Evolutionary conservation across 768 basidiomycete species (phyloP), one percentile per base, ranked within the genome.

Genomic region (Trametes maxima): DNA sequence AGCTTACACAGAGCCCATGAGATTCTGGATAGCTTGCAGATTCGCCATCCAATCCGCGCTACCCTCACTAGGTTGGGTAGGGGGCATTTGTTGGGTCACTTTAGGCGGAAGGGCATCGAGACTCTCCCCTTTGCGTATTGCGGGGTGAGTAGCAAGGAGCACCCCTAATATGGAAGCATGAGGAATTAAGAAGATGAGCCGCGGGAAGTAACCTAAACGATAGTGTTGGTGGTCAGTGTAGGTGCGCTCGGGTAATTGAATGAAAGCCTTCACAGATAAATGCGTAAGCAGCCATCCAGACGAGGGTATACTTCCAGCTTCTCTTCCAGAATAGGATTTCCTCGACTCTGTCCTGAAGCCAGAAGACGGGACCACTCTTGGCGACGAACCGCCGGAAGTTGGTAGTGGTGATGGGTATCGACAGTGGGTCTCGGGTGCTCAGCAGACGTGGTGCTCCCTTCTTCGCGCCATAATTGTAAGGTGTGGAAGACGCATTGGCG

Each of bases 261-360:
- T 13, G 13, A 11, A 33, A 33, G 28, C 28, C 14, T 47, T 50
- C 51, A 94, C 94, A 95, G 39, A 95, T 73, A 65, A 94, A 92
- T 0, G 82, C 83, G 72, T 94, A 95, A 0, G 75, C 80, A 2
- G 85, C 80, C 76, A 95, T 86, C 88, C 90, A 95, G 0, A 84
- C 80, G 42, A 76, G 70, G 1, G 94, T 95, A 43, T 83, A 77
- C 67, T 80, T 82, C 88, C 86, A 88, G 0, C 88, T 87, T 46
- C 82, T 81, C 71, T 83, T 87, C 94, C 94, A 95, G 64, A 90
- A 78, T 3, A 95, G 57, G 3, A 94, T 79, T 74, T 95, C 94
- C 72, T 96, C 94, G 14, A 92, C 69, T 1, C 94, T 76, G 70
- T 97, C 94, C 74, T 92, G 92, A 19, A 95, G 64, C 94, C 94